phyloP scores from a whole-genome alignment of 2,329 filamentous ascomycete species.

The Fusarium avenaceum region DNA sequence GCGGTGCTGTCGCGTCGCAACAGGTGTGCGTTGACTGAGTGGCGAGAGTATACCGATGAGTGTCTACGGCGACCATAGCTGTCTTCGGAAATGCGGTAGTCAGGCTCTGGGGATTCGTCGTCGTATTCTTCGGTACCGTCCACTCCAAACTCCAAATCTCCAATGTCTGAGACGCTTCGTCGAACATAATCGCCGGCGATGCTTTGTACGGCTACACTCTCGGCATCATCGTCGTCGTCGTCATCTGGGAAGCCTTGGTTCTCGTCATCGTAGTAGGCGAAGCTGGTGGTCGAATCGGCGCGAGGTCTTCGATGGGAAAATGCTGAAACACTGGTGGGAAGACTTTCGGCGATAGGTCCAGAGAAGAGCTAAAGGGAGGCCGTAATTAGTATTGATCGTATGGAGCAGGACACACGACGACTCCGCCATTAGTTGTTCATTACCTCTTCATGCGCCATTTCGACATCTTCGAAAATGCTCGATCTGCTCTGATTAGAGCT shows the following conservation, averaged over 20 bases:
- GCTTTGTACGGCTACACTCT: constrained; percentile 49
- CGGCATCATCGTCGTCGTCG: constrained; percentile 40
- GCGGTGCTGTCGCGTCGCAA: constrained; percentile 77
- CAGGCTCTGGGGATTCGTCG: constrained; percentile 58
- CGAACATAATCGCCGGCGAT: constrained; percentile 46
- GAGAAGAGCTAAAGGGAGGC: constrained; percentile 76
- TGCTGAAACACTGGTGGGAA: constrained; percentile 93
- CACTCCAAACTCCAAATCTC: constrained; percentile 57
- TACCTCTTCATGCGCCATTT: constrained; percentile 98
- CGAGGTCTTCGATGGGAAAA: constrained; percentile 87
- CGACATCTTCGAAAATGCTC: constrained; percentile 94
- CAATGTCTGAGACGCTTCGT: constrained; percentile 56
- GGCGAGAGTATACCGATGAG: constrained; percentile 71
- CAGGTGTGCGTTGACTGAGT: constrained; percentile 73
- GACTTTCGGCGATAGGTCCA: constrained; percentile 92
- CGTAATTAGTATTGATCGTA: constrained; percentile 8
- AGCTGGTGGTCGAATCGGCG: constrained; percentile 88
- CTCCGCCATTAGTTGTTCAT: background rate
- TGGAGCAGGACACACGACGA: background rate
- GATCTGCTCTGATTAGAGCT: constrained; percentile 79
- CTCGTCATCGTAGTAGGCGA: constrained; percentile 86
- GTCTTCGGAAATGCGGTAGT: constrained; percentile 57
- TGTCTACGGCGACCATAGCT: constrained; percentile 69
- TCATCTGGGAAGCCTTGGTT: constrained; percentile 54
- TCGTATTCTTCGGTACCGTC: constrained; percentile 59